Percentiles rank a stretch among this genome's conserved stretches.
These are phyloP conservation scores for Trichomonas gallinae DNA, from an alignment of 208 protist species.

Conservation along the genomic window DNA sequence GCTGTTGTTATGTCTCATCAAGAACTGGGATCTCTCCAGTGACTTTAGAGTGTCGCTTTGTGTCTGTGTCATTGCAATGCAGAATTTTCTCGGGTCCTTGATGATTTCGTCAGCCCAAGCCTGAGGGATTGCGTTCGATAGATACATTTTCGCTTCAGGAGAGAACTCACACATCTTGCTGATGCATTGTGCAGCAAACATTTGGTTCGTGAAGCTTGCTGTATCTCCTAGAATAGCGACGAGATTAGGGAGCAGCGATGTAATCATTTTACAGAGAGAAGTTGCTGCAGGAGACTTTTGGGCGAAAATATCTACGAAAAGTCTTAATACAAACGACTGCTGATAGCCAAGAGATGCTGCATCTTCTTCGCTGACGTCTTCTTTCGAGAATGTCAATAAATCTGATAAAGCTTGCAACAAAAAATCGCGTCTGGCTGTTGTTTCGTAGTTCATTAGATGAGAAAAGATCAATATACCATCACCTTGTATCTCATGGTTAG, in stretches of 20 bases:
- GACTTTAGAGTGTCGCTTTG: not conserved
- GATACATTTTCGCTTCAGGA: not conserved
- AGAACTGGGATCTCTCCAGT: not conserved
- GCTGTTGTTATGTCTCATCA: not conserved
- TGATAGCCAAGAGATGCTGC: not conserved
- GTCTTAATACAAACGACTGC: not conserved
- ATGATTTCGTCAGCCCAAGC: not conserved
- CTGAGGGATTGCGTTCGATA: not conserved
- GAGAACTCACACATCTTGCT: not conserved
- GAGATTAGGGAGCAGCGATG: not conserved
- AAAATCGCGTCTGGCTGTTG: not conserved
- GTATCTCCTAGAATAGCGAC: not conserved
- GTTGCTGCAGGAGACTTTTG: not conserved
- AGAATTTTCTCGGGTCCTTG: not conserved
- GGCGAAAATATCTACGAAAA: not conserved
- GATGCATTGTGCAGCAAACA: not conserved
- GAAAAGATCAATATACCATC: not conserved
- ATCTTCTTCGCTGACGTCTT: not conserved
- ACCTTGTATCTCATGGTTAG: not conserved
- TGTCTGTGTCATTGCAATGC: not conserved
- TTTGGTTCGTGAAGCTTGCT: not conserved
- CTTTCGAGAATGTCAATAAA: not conserved
- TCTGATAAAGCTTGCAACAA: not conserved
- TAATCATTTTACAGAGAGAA: not conserved
- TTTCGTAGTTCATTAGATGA: not conserved